Evolutionary conservation across 495 filamentous ascomycete genomes (phyloP).

Genomic region (Hypomontagnella submonticulosa): DNA sequence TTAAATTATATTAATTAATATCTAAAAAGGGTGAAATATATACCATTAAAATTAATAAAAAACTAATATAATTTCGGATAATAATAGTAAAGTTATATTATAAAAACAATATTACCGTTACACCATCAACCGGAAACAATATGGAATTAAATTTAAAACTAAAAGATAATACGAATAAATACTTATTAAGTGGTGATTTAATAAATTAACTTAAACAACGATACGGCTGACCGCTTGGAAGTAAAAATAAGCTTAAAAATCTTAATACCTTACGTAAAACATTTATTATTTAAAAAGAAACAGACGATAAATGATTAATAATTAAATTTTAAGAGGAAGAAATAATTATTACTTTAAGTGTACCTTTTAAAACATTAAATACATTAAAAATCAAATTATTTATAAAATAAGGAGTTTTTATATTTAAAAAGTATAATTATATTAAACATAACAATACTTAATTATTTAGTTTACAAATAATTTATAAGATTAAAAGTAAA

Average conservation of each 20-base stretch:
- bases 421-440: conserved; percentile 1
- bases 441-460: not conserved
- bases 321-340: not conserved
- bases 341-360: not conserved
- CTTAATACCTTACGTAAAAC: not conserved
- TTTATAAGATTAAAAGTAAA: conserved; percentile 1
- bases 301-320: not conserved
- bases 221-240: not conserved
- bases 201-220: not conserved
- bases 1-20: not conserved
- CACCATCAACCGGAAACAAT: too few relatives aligned
- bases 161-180: too few relatives aligned
- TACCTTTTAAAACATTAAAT: not conserved
- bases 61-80: conserved; percentile 1
- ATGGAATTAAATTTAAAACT: not conserved
- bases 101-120: conserved; percentile 1
- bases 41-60: conserved; percentile 7
- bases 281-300: not conserved
- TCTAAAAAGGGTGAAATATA: not conserved
- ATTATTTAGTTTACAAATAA: not conserved
- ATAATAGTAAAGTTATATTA: not conserved
- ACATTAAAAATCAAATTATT: not conserved
- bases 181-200: not conserved
- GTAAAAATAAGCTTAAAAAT: not conserved
- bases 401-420: not conserved